phyloP scores from a whole-genome alignment of 768 basidiomycete genomes.

The Krasilnikovozyma curviuscula region DNA sequence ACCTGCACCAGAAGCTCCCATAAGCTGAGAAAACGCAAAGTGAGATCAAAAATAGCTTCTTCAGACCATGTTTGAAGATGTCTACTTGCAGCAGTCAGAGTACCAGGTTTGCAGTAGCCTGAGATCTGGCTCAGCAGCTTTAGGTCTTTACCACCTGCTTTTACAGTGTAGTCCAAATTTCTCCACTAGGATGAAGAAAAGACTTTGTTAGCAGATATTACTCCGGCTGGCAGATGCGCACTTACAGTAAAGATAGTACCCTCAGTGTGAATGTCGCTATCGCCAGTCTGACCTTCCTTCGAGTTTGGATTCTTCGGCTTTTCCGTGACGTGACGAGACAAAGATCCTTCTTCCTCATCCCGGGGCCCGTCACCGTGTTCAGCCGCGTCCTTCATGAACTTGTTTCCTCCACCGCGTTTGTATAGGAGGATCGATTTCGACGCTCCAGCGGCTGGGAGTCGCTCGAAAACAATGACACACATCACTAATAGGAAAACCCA shows the following conservation, averaged over 20 bases:
- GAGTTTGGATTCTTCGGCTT: neutral
- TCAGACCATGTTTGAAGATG: constrained; percentile 21
- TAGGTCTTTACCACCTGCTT: constrained; percentile 10
- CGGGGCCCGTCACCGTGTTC: constrained; percentile 1
- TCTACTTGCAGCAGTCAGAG: constrained; percentile 29
- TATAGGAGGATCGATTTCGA: constrained; percentile 25
- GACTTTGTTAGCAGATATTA: too few species aligned
- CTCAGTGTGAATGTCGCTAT: neutral
- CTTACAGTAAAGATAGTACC: neutral
- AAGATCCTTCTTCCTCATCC: neutral
- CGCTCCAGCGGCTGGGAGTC: constrained; percentile 2
- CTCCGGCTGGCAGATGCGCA: too few species aligned
- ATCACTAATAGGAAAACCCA: constrained; percentile 20
- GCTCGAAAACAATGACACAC: constrained; percentile 22
- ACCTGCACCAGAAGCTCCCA: constrained; percentile 14
- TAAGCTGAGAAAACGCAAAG: constrained; percentile 30
- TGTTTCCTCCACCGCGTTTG: constrained; percentile 19
- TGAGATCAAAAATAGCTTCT: neutral
- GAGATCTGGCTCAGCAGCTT: constrained; percentile 1
- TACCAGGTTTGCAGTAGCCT: constrained; percentile 17
- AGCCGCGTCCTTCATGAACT: constrained; percentile 8
- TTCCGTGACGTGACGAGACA: neutral
- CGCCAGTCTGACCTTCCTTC: too few species aligned
- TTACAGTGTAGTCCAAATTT: neutral
- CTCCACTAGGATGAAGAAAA: too few species aligned